phyloP scores from a whole-genome alignment of 805 yeast genomes.

The Yarrowia divulgata region DNA sequence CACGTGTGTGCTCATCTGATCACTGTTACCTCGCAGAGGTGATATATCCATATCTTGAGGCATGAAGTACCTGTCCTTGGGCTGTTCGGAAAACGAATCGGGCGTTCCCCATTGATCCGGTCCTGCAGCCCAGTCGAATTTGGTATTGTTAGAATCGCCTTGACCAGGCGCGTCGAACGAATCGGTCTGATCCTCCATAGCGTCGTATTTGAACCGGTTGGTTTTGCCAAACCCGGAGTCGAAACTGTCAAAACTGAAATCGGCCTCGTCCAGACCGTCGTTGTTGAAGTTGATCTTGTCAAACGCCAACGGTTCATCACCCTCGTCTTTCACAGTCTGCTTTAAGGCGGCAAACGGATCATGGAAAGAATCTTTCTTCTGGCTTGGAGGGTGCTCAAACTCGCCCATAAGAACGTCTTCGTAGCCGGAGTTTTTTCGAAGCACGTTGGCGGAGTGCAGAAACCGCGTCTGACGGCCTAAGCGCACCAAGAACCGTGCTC shows the following conservation, averaged over 20 bases:
- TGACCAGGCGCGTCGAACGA: background rate
- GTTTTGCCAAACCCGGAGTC: background rate
- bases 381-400: background rate
- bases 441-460: conserved; percentile 1
- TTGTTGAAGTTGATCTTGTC: background rate
- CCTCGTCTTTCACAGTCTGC: background rate
- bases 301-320: background rate
- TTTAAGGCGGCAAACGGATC: conserved; percentile 4
- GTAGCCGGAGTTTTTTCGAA: background rate
- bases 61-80: conserved; percentile 1
- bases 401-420: background rate
- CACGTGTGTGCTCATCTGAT: background rate
- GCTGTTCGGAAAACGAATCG: background rate
- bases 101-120: conserved; percentile 3
- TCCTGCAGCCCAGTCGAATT: background rate
- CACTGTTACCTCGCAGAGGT: conserved; percentile 9
- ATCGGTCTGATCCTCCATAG: background rate
- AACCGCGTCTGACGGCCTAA: background rate
- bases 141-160: background rate
- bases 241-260: background rate
- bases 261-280: background rate
- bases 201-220: conserved; percentile 14
- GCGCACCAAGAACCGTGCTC: background rate
- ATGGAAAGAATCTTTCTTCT: background rate
- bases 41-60: conserved; percentile 9